Evolutionary conservation across 768 basidiomycete species (phyloP), one percentile per base, ranked within the genome.

Genomic region (Russula virescens): DNA sequence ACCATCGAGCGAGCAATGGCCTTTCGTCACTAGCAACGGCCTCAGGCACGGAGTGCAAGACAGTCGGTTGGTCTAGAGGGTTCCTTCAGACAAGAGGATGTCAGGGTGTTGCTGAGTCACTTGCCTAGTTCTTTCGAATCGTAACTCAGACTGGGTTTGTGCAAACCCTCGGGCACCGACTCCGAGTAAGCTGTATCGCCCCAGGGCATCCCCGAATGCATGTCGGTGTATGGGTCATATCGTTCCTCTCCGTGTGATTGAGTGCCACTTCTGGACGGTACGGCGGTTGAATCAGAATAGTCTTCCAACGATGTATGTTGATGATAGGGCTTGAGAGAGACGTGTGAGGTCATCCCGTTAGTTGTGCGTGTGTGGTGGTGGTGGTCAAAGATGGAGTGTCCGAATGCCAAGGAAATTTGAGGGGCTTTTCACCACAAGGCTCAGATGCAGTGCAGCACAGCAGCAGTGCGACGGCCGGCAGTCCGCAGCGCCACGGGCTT

Each of bases 341-440:
- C 48, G 14, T 58, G 28, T 55, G 58, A 65, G 35, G 70, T 79
- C 72, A 79, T 78, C 63, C 65, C 73, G 74, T 77, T 74, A 73
- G 75, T 76, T 74, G n/a, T 69, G 73, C 63, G 69, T 65, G 26
- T 61, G 55, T 61, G 54, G 62, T 26, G 55, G 67, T 68, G 68
- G 57, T 58, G 51, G 65, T 64, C 16, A 43, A 18, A 26, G 42
- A 55, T 61, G 25, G 58, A 35, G 51, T 42, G 55, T 42, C 57
- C 55, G 59, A 49, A 55, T 18, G 23, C 31, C 31, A 19, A 10
- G 18, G 9, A 21, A 51, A 51, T 18, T n/a, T 38, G 26, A 40
- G 50, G 14, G 48, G 40, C 34, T 14, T 18, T 28, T 21, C 8
- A 40, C 31, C 31, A 2, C 34, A 34, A 55, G 40, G 48, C 38